Base-by-base conservation (phyloP, 2,329 filamentous ascomycete genomes). In the Epichloe brachyelytri region DNA sequence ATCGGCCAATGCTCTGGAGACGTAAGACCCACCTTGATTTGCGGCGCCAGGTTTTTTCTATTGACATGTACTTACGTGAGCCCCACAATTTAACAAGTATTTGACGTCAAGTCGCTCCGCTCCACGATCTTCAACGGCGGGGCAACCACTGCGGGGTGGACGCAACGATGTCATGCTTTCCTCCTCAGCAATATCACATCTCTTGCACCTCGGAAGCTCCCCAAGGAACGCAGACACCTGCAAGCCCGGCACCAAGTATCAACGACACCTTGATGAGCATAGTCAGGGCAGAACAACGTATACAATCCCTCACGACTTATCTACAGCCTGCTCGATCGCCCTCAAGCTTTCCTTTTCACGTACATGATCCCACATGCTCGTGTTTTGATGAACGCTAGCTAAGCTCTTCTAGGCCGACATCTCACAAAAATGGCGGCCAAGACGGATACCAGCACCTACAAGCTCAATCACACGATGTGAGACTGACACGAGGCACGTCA, bases 401-500 rank as follows among this genome's bases (percentile, higher is more conserved):
- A 36, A 55, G 48, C 48, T 44, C 40, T 14, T 34, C 30, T 19
- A 47, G 48, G 44, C 37, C 48, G 45, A 37, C 51, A 17, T 14
- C 50, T 45, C 22, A 30, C 34, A 33, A 50, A 69, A 57, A 80
- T 80, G 80, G 78, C 86, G 56, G 78, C 79, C 48, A 78, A 80
- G 3, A 94, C 90, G 0, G 80, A 96, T 56, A 72, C 77, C 2
- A 75, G 73, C 57, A 86, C 78, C 55, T 97, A 97, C 71, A 87
- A 93, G 68, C 75, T 85, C 66, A 91, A 93, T 70, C 87, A 93
- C 74, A 86, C 86, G 52, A 97, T 97, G 91, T 81, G 64, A 63
- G 76, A 48, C 19, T 5, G 33, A 3, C 34, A 39, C 6, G 2
- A 33, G n/a, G 14, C 14, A 8, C n/a, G 3, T 6, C 10, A 10